Conservation (phyloP, 169 alveolate genomes). For the Eimeria tenella region DNA sequence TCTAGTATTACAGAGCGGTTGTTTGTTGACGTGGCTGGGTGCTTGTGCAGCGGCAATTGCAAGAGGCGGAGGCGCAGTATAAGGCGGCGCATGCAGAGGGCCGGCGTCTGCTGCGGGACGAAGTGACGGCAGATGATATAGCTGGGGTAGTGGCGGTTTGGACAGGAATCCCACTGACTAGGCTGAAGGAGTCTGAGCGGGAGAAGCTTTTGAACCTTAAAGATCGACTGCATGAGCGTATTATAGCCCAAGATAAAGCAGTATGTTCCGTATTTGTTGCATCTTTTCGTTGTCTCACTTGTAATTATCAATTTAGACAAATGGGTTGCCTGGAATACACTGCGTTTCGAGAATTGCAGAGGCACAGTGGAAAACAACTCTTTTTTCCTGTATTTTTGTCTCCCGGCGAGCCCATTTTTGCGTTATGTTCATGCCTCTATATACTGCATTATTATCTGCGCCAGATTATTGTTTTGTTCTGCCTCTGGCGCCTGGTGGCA, state of each 20-base stretch:
- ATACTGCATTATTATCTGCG: too few relatives aligned
- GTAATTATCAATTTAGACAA: too few relatives aligned
- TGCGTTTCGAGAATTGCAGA: too few relatives aligned
- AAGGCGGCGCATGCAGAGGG: conserved; percentile 58
- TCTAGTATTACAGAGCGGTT: too few relatives aligned
- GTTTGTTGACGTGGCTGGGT: too few relatives aligned
- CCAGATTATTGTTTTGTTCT: background rate
- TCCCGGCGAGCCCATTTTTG: too few relatives aligned
- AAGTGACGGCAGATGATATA: conserved; percentile 91
- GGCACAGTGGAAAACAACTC: too few relatives aligned
- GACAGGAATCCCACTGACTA: conserved; percentile 91
- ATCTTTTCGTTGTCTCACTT: too few relatives aligned
- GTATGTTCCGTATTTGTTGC: conserved; percentile 8
- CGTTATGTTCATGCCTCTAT: too few relatives aligned
- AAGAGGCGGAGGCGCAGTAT: conserved; percentile 72
- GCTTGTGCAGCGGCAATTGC: conserved; percentile 65
- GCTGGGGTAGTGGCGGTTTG: conserved; percentile 90
- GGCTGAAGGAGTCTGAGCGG: conserved; percentile 88
- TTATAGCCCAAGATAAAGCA: conserved; percentile 88
- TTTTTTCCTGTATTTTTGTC: too few relatives aligned
- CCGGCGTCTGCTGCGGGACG: conserved; percentile 82
- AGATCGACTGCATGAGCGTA: conserved; percentile 80
- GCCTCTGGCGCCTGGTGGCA: background rate
- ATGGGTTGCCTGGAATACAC: too few relatives aligned
- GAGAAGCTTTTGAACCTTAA: conserved; percentile 88